phyloP scores from a whole-genome alignment of 2,329 filamentous ascomycete genomes.

The Hypoxylon sp. region DNA sequence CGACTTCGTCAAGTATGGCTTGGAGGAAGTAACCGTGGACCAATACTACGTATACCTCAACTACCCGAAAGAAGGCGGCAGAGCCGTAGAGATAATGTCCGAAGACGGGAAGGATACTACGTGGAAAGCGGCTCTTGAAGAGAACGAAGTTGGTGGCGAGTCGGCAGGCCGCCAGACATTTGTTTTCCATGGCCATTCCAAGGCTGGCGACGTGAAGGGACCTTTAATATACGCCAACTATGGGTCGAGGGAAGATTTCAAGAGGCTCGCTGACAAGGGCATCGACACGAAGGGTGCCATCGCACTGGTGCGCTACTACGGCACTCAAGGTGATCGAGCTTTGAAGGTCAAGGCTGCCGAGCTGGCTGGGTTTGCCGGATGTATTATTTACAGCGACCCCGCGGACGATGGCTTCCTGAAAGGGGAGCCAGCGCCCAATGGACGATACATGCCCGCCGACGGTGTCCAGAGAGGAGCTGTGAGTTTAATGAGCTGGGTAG shows the following conservation, averaged over 20 bases:
- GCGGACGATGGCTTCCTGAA: conserved; percentile 82
- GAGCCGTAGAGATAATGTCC: conserved; percentile 83
- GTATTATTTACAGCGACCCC: conserved; percentile 93
- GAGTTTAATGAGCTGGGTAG: conserved; percentile 81
- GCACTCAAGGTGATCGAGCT: conserved; percentile 76
- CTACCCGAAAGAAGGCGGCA: conserved; percentile 82
- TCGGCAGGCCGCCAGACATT: conserved; percentile 75
- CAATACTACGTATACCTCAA: conserved; percentile 92
- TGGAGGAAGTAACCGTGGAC: conserved; percentile 82
- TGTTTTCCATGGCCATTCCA: conserved; percentile 90
- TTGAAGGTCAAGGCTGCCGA: conserved; percentile 93
- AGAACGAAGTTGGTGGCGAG: conserved; percentile 76
- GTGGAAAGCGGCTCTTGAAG: conserved; percentile 88
- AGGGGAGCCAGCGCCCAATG: conserved; percentile 79
- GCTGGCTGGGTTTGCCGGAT: conserved; percentile 84
- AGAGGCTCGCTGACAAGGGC: conserved; percentile 74
- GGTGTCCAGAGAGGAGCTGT: conserved; percentile 87
- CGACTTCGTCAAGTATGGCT: conserved; percentile 75
- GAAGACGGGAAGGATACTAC: conserved; percentile 68
- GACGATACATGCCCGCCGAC: conserved; percentile 82
- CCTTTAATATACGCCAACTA: conserved; percentile 94
- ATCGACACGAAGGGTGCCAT: conserved; percentile 83
- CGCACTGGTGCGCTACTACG: conserved; percentile 84
- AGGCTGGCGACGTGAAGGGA: conserved; percentile 85
- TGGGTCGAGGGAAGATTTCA: conserved; percentile 86